These are phyloP conservation scores for Moricandia moricandioides DNA, from an alignment of 345 rosid species.

Conservation along the genomic window DNA sequence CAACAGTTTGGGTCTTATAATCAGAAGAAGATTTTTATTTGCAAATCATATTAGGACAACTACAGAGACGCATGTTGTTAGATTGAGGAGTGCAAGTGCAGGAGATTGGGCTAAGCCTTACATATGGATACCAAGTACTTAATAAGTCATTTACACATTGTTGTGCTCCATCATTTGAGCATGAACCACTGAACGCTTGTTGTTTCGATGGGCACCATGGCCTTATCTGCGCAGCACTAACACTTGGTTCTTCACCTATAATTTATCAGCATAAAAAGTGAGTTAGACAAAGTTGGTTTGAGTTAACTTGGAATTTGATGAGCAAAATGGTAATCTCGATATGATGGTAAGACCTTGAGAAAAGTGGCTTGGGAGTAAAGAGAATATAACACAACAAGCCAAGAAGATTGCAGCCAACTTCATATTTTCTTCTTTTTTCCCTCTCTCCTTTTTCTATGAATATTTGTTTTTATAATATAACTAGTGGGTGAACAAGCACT, in stretches of 20 bases:
- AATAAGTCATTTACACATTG: constrained; percentile 33
- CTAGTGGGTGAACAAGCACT: not conserved
- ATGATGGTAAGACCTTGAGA: constrained; percentile 18
- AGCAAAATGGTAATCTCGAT: not conserved
- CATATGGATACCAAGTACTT: constrained; percentile 30
- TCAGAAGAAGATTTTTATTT: not conserved
- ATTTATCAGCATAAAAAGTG: not conserved
- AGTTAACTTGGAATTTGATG: not conserved
- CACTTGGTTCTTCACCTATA: constrained; percentile 23
- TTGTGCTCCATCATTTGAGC: constrained; percentile 25
- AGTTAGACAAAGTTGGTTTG: not conserved
- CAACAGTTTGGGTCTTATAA: constrained; percentile 4
- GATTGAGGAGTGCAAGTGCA: constrained; percentile 17
- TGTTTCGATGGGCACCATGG: constrained; percentile 30
- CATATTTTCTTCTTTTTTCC: not conserved
- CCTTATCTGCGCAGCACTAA: constrained; percentile 7
- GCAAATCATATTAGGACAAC: constrained; percentile 30
- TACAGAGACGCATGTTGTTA: constrained; percentile 16
- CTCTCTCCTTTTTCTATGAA: not conserved
- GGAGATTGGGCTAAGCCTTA: constrained; percentile 26
- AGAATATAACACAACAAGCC: constrained; percentile 20
- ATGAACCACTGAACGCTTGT: constrained; percentile 26
- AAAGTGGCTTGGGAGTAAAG: constrained; percentile 13
- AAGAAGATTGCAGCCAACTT: constrained; percentile 26
- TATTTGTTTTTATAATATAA: not conserved